A percentile compares a stretch with the other conserved stretches of the same genome.
Conservation (phyloP, 2,329 filamentous ascomycete genomes). For the Alternaria sp. region DNA sequence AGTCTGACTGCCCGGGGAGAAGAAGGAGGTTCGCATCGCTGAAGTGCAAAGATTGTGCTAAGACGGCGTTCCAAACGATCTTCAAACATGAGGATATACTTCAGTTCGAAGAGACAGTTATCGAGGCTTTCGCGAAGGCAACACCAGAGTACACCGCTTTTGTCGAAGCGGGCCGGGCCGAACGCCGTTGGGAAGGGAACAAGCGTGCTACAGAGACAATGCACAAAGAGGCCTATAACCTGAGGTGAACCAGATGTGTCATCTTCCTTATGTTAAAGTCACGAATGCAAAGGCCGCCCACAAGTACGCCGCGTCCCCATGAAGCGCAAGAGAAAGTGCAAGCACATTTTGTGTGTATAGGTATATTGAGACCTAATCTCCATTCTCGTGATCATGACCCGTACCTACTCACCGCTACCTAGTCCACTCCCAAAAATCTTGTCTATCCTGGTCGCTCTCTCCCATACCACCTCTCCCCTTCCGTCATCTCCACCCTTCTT, state of each 20-base stretch:
- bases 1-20: neutral
- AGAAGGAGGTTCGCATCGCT: neutral
- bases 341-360: too few relatives aligned
- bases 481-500: slow-evolving; percentile 38
- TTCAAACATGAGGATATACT: neutral
- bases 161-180: neutral
- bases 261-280: neutral
- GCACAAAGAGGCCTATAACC: neutral
- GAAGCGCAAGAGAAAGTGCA: too few relatives aligned
- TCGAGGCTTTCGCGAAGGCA: neutral
- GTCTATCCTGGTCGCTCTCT: slow-evolving; percentile 55
- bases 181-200: neutral
- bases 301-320: neutral
- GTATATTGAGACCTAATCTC: too few relatives aligned
- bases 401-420: slow-evolving; percentile 6
- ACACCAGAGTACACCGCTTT: neutral
- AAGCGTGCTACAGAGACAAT: neutral
- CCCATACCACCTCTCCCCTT: slow-evolving; percentile 55
- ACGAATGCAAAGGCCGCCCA: neutral
- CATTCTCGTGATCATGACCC: too few relatives aligned
- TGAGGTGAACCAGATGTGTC: neutral
- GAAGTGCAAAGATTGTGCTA: neutral
- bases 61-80: neutral
- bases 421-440: slow-evolving; percentile 55
- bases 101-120: neutral